phyloP scores from a whole-genome alignment of 1,284 basidiomycete species.

The Marasmius oreades region DNA sequence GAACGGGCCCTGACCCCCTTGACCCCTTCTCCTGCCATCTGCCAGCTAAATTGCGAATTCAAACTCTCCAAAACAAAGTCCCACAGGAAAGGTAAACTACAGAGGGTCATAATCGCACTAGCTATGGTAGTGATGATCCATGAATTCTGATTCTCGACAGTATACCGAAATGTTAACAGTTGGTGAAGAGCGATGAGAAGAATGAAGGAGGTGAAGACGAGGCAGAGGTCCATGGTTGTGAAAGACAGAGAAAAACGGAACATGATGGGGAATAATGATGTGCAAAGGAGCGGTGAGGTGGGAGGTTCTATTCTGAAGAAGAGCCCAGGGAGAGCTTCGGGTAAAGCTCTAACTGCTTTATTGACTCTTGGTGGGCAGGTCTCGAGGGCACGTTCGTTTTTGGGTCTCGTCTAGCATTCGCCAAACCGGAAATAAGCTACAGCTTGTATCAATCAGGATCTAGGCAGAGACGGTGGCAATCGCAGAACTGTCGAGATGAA shows the following conservation, averaged over 20 bases:
- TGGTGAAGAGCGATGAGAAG: slow-evolving; percentile 31
- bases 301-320: neutral
- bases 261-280: neutral
- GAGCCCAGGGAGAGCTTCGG: neutral
- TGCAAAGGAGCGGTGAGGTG: too few relatives aligned
- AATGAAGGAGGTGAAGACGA: slow-evolving; percentile 20
- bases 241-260: neutral
- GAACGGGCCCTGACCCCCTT: slow-evolving; percentile 21
- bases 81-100: slow-evolving; percentile 43
- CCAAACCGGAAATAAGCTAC: neutral
- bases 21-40: slow-evolving; percentile 28
- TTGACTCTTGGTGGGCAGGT: neutral
- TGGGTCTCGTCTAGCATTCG: neutral
- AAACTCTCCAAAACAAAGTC: slow-evolving; percentile 29
- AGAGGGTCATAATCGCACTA: slow-evolving; percentile 39
- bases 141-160: slow-evolving; percentile 39
- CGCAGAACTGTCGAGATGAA: too few relatives aligned
- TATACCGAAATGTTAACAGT: slow-evolving; percentile 27
- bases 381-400: neutral
- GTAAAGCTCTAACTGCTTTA: neutral
- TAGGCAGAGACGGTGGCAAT: too few relatives aligned
- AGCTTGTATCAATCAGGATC: neutral
- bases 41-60: neutral
- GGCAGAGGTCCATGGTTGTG: neutral
- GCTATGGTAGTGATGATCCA: slow-evolving; percentile 53